Evolutionary conservation across 176 grass and related monocot genomes (phyloP).

Genomic region (Lolium rigidum): DNA sequence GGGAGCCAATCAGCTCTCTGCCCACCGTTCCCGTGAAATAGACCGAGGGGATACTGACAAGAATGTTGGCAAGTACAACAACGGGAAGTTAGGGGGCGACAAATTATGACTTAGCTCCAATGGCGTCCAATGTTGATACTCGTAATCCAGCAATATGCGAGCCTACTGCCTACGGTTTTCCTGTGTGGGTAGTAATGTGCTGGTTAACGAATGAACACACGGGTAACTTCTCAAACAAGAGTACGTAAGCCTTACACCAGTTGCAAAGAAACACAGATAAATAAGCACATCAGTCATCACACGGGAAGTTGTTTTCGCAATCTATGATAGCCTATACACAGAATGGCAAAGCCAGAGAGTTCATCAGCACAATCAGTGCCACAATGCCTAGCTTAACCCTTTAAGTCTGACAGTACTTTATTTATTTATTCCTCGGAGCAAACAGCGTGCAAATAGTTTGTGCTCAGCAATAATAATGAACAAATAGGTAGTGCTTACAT

Average conservation of each 20-base stretch:
- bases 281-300: not conserved
- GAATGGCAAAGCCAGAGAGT: not conserved
- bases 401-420: constrained; percentile 29
- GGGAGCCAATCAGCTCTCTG: too few species aligned
- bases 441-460: constrained; percentile 41
- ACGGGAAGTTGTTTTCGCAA: not conserved
- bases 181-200: not conserved
- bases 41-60: too few species aligned
- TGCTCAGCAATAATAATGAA: constrained; percentile 58
- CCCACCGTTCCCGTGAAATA: too few species aligned
- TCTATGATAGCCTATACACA: not conserved
- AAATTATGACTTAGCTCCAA: not conserved
- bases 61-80: not conserved
- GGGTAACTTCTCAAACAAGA: not conserved
- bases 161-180: too few species aligned
- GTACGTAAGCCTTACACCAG: not conserved
- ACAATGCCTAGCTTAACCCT: constrained; percentile 8
- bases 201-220: not conserved
- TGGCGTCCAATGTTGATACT: not conserved
- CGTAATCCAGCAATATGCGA: not conserved
- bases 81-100: not conserved
- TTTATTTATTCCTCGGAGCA: constrained; percentile 60
- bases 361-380: constrained; percentile 5
- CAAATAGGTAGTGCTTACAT: constrained; percentile 64
- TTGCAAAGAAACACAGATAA: not conserved